phyloP scores from a whole-genome alignment of 805 yeast genomes.

The Pachysolen tannophilus region DNA sequence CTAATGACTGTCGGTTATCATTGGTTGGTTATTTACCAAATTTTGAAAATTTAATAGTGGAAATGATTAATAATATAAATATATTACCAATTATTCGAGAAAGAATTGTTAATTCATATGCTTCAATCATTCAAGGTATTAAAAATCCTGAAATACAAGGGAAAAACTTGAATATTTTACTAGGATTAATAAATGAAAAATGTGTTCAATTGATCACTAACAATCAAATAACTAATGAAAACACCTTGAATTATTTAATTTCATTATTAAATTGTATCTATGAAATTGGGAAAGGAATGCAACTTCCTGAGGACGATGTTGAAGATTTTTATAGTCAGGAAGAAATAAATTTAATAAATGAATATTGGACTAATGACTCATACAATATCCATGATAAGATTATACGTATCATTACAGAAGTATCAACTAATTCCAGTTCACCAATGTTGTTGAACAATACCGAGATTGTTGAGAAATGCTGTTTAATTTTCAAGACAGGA shows the following conservation, averaged over 20 bases:
- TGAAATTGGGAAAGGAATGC: slow-evolving; percentile 67
- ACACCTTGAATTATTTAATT: slow-evolving; percentile 35
- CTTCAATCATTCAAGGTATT: slow-evolving; percentile 52
- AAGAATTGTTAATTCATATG: slow-evolving; percentile 52
- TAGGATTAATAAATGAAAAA: slow-evolving; percentile 16
- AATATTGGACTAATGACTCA: slow-evolving; percentile 45
- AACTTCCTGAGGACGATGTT: slow-evolving; percentile 48
- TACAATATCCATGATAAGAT: slow-evolving; percentile 33
- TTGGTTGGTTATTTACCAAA: slow-evolving; percentile 35
- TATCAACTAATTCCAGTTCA: slow-evolving; percentile 29
- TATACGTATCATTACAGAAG: slow-evolving; percentile 29
- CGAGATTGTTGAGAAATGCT: slow-evolving; percentile 52
- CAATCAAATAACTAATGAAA: slow-evolving; percentile 15
- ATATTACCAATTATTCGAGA: slow-evolving; percentile 44
- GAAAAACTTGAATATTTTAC: slow-evolving; percentile 15
- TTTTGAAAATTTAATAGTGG: slow-evolving; percentile 38
- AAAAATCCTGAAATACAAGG: slow-evolving; percentile 39
- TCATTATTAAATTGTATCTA: slow-evolving; percentile 56
- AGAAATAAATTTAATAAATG: slow-evolving; percentile 20
- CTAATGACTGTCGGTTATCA: slow-evolving; percentile 42
- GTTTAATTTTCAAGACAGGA: slow-evolving; percentile 57
- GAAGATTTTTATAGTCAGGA: slow-evolving; percentile 29
- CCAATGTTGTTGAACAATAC: slow-evolving; percentile 29
- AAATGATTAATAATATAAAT: slow-evolving; percentile 32
- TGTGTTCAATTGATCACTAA: slow-evolving; percentile 7